Evolutionary conservation across 305 asterid genomes (phyloP).

Genomic region (Lippia alba): DNA sequence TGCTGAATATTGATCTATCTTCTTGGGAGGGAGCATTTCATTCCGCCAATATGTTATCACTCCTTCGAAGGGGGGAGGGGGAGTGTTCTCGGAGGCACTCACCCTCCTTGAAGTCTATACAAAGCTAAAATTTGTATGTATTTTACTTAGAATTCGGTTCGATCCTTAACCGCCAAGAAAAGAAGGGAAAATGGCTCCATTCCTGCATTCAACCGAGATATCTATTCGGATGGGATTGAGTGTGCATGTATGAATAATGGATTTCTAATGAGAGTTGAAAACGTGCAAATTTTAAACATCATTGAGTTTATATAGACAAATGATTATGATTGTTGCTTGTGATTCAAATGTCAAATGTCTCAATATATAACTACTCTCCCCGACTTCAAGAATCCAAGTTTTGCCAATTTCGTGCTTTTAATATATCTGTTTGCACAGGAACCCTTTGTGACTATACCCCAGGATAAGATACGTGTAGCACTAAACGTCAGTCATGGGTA

Average conservation of each 20-base stretch:
- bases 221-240: too few relatives aligned
- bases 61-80: too few relatives aligned
- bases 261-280: not conserved
- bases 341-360: not conserved
- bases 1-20: too few relatives aligned
- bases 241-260: not conserved
- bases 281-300: not conserved
- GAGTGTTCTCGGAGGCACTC: too few relatives aligned
- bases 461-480: constrained; percentile 68
- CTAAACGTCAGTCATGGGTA: constrained; percentile 63
- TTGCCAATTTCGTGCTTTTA: constrained; percentile 1
- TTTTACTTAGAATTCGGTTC: not conserved
- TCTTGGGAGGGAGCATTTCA: not conserved
- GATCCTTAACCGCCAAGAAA: not conserved
- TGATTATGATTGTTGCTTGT: not conserved
- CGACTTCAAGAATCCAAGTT: not conserved
- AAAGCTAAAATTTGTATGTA: too few relatives aligned
- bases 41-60: not conserved
- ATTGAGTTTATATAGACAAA: too few relatives aligned
- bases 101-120: too few relatives aligned
- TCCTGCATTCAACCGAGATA: not conserved
- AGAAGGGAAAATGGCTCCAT: too few relatives aligned
- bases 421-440: constrained; percentile 42
- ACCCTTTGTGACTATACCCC: constrained; percentile 77
- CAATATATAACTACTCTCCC: not conserved